Percentiles rank a stretch among this genome's conserved stretches.
These are phyloP conservation scores for Parascedosporium putredinis DNA, from an alignment of 2,329 filamentous ascomycete species.

Conservation along the genomic window DNA sequence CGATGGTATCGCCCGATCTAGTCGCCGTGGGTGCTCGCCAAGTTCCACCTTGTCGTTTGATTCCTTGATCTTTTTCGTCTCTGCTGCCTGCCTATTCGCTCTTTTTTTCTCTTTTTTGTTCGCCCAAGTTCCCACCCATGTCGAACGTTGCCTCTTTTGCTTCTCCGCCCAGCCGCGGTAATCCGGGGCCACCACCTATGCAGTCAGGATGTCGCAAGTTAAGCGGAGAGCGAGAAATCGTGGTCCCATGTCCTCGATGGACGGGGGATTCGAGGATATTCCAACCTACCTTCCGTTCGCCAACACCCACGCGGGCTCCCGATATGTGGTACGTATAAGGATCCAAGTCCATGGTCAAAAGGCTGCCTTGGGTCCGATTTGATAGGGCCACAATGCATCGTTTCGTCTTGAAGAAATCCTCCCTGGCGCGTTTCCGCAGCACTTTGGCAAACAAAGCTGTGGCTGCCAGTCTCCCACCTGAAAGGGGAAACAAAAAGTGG, in stretches of 20 bases:
- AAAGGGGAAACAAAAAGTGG: no score
- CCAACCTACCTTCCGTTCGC: no score
- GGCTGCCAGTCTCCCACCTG: not conserved
- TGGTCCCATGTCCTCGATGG: not conserved
- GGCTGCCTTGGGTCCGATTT: not conserved
- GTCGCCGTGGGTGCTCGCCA: not conserved
- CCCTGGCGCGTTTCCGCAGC: not conserved
- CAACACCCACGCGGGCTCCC: no score
- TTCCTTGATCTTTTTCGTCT: not conserved
- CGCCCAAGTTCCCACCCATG: no score
- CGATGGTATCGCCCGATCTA: not conserved
- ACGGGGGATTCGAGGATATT: no score
- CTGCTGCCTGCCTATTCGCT: not conserved
- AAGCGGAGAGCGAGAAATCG: no score
- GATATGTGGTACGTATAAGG: not conserved
- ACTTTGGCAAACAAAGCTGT: not conserved
- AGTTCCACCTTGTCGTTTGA: not conserved
- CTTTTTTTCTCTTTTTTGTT: no score
- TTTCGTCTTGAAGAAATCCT: slow-evolving; percentile 1
- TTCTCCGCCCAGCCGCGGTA: not conserved
- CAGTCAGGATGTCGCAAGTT: no score
- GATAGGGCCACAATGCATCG: slow-evolving; percentile 8
- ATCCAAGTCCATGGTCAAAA: not conserved
- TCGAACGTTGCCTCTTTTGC: not conserved
- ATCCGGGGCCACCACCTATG: not conserved